Evolutionary conservation across 2,329 filamentous ascomycete species (phyloP), one percentile per base, ranked within the genome.

Genomic region (Epichloe gansuensis): DNA sequence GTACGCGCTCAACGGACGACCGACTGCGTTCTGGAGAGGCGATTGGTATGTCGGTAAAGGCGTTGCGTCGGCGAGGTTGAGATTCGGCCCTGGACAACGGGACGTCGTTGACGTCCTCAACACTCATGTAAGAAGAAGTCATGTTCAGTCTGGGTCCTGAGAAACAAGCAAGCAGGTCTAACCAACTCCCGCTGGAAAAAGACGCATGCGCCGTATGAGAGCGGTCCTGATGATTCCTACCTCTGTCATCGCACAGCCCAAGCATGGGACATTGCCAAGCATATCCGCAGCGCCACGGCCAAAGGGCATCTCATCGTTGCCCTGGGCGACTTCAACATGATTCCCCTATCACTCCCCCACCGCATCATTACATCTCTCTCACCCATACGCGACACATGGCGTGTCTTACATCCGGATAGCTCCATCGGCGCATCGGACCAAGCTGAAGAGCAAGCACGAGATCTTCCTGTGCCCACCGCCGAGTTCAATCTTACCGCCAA

Each of bases 21-120:
- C 93, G 5, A 91, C 89, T 9, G 91, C 91, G 4, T 95, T 97
- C 69, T 96, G 85, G 71, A 77, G 91, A 54, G 93, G 93, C 11
- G 91, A 97, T 67, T 97, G 91, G 89, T 97, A 83, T 63, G 90
- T 96, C 9, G 93, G 93, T 0, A 97, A 97, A 66, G 93, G 93
- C 15, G 82, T 97, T 42, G 93, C 91, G 6, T 85, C 80, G 63
- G 91, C 91, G 2, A 78, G 79, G 56, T 85, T 97, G 59, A 75
- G 86, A 4, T 84, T 85, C 58, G 87, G 87, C 0, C 71, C 77
- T 0, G 76, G 71, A 1, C 65, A 68, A 44, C 77, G 78, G 54
- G 85, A 93, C 58, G 71, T 90, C 11, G 74, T 89, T 17, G 89
- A 96, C 63, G 88, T 97, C 2, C 96, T 97, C 65, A 91, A 88